Percentiles rank a stretch among this genome's conserved stretches.
Conservation (phyloP, 1,284 basidiomycete genomes). For the Chondrostereum purpureum region DNA sequence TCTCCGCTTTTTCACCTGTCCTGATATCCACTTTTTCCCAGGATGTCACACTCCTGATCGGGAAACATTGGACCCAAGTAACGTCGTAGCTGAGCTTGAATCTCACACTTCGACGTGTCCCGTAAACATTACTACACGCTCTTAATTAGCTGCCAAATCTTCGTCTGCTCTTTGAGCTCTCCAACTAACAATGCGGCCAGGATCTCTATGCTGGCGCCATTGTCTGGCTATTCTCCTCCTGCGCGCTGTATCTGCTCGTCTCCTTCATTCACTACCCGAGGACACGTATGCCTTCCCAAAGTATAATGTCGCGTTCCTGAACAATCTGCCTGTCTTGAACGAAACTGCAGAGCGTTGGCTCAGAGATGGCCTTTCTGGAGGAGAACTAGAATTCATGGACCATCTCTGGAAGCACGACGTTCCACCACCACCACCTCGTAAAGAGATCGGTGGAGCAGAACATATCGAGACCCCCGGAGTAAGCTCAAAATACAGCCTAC, state of each 20-base stretch:
- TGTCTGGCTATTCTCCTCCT: conserved; percentile 6
- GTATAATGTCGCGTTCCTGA: conserved; percentile 76
- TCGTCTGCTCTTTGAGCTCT: conserved; percentile 8
- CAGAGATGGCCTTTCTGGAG: conserved; percentile 57
- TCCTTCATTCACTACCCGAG: conserved; percentile 66
- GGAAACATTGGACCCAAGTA: not conserved
- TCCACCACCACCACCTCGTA: conserved; percentile 30
- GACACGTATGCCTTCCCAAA: conserved; percentile 83
- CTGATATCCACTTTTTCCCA: too few species aligned
- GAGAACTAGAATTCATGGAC: conserved; percentile 71
- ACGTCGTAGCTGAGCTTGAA: too few species aligned
- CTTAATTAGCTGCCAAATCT: too few species aligned
- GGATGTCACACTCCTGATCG: too few species aligned
- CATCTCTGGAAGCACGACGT: conserved; percentile 47
- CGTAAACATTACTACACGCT: too few species aligned
- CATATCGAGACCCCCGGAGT: conserved; percentile 19
- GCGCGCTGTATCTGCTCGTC: conserved; percentile 30
- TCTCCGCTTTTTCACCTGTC: too few species aligned
- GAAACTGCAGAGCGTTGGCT: conserved; percentile 73
- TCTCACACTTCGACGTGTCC: too few species aligned
- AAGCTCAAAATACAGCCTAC: conserved; percentile 2
- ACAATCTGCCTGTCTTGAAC: conserved; percentile 68
- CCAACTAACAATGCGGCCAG: conserved; percentile 3
- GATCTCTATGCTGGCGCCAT: conserved; percentile 1
- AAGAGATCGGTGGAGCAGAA: conserved; percentile 53